Evolutionary conservation across 306 rosid genomes (phyloP).

Genomic region (Acacia melanoxylon): DNA sequence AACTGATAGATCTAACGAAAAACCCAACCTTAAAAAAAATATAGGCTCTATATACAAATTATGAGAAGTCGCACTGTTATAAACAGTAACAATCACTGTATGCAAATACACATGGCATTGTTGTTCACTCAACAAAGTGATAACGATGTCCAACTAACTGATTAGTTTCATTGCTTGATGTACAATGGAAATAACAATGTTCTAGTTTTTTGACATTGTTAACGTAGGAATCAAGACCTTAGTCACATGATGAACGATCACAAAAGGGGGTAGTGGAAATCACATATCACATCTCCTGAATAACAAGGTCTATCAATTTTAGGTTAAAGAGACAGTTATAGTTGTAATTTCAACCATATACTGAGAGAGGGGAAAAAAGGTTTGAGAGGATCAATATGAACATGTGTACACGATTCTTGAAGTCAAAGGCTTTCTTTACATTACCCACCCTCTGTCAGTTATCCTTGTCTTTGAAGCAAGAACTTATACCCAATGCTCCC

Average conservation of each 20-base stretch:
- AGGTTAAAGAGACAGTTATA: slow-evolving; percentile 41
- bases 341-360: not conserved
- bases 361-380: slow-evolving; percentile 21
- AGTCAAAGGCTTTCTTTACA: slow-evolving; percentile 67
- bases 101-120: not conserved
- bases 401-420: slow-evolving; percentile 62
- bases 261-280: slow-evolving; percentile 30
- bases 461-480: slow-evolving; percentile 94
- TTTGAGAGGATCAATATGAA: slow-evolving; percentile 30
- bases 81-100: not conserved
- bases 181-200: not conserved
- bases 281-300: slow-evolving; percentile 42
- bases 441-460: slow-evolving; percentile 63
- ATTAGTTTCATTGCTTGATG: slow-evolving; percentile 13
- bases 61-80: not conserved
- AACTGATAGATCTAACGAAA: not conserved
- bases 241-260: not conserved
- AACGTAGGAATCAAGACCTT: slow-evolving; percentile 73
- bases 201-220: slow-evolving; percentile 22
- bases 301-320: slow-evolving; percentile 60
- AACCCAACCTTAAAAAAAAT: not conserved
- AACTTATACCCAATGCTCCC: slow-evolving; percentile 48
- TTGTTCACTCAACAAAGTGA: slow-evolving; percentile 19
- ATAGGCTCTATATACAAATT: no score
- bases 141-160: slow-evolving; percentile 38